A percentile compares a stretch with the other conserved stretches of the same genome.
Evolutionary conservation across 257 asterid species (phyloP).

Genomic region (Solanum paucissectum): DNA sequence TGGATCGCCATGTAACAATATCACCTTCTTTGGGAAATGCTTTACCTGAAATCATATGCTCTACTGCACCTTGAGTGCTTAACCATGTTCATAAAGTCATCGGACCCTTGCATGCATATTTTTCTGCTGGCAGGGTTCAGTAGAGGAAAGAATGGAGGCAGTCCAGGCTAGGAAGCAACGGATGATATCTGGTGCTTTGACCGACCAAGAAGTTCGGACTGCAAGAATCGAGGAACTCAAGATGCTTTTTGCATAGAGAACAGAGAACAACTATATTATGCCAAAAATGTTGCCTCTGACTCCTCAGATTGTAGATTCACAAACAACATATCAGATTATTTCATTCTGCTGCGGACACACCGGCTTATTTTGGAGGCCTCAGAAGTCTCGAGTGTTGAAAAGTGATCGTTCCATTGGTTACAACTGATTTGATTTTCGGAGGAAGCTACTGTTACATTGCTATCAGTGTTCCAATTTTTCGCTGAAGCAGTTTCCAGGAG

Average conservation of each 20-base stretch:
- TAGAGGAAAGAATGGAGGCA: slow-evolving; percentile 95
- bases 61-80: not conserved
- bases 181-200: slow-evolving; percentile 89
- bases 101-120: not conserved
- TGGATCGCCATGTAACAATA: not conserved
- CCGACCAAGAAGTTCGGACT: slow-evolving; percentile 90
- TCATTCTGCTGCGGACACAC: not conserved
- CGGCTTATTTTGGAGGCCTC: not conserved
- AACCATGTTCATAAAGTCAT: not conserved
- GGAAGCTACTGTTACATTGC: not conserved
- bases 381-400: not conserved
- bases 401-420: not conserved
- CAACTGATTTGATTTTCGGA: not conserved
- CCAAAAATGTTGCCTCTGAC: not conserved
- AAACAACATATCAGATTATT: not conserved
- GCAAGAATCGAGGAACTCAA: slow-evolving; percentile 90
- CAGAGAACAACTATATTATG: not conserved
- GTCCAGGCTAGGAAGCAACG: slow-evolving; percentile 93
- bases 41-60: not conserved
- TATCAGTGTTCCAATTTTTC: not conserved
- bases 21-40: not conserved
- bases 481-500: not conserved
- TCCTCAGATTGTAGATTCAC: not conserved
- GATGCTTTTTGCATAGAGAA: slow-evolving; percentile 74
- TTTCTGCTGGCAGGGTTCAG: slow-evolving; percentile 54